These are phyloP conservation scores for Selaginella tamariscina DNA, from an alignment of 75 land plant genomes.

Conservation along the genomic window DNA sequence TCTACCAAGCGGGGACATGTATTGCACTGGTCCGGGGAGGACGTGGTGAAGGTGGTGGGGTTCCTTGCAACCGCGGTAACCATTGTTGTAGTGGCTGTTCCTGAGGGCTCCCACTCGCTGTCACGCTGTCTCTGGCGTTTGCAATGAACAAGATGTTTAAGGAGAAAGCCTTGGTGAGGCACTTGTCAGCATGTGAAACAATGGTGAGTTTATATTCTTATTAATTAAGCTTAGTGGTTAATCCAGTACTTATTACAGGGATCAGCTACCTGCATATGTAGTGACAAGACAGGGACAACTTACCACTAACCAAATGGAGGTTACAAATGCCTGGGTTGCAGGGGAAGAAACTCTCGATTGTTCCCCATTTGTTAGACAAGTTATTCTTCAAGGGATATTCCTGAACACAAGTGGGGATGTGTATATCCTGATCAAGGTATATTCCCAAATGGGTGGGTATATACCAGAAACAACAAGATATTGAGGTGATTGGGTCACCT, in stretches of 20 bases:
- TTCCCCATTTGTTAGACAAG: background rate
- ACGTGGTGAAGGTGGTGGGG: background rate
- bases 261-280: slow-evolving; percentile 8
- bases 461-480: too few relatives aligned
- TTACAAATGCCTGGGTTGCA: background rate
- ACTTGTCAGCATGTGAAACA: slow-evolving; percentile 1
- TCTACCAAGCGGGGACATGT: too few relatives aligned
- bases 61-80: slow-evolving; percentile 9
- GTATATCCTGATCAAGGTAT: slow-evolving; percentile 34
- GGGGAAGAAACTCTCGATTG: background rate
- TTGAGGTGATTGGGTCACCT: slow-evolving; percentile 56
- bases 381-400: slow-evolving; percentile 58
- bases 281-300: slow-evolving; percentile 10
- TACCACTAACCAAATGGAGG: slow-evolving; percentile 1
- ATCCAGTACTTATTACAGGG: too few relatives aligned
- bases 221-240: too few relatives aligned
- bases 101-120: slow-evolving; percentile 8
- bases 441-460: too few relatives aligned
- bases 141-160: slow-evolving; percentile 9
- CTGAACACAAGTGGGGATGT: slow-evolving; percentile 79
- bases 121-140: slow-evolving; percentile 5
- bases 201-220: too few relatives aligned
- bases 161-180: slow-evolving; percentile 7
- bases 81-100: slow-evolving; percentile 8
- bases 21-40: slow-evolving; percentile 5